These are phyloP conservation scores for Auxenochlorella pyrenoidosa DNA, from an alignment of 139 green algal species.

Conservation along the genomic window DNA sequence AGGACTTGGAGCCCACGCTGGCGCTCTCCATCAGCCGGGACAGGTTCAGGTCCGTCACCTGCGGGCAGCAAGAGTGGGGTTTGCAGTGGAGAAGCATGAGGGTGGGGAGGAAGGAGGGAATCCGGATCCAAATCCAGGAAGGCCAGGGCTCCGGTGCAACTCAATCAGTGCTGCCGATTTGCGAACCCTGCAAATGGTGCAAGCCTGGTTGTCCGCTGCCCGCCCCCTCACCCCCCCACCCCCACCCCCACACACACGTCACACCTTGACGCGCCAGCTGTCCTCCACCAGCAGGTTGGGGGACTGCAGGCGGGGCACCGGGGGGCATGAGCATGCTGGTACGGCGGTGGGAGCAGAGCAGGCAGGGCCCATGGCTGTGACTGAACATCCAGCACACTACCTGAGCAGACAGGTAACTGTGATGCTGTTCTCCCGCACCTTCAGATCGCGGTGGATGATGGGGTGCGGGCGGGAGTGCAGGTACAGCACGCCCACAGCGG, in stretches of 20 bases:
- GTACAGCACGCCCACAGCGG: conserved; percentile 58
- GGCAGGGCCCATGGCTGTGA: too few relatives aligned
- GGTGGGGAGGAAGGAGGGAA: not conserved
- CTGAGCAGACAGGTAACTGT: too few relatives aligned
- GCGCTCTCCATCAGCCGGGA: conserved; percentile 36
- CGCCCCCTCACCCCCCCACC: too few relatives aligned
- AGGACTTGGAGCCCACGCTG: conserved; percentile 32
- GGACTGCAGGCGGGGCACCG: not conserved
- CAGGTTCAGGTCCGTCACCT: conserved; percentile 61
- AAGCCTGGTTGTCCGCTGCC: too few relatives aligned
- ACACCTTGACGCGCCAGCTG: conserved; percentile 60
- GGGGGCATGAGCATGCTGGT: too few relatives aligned
- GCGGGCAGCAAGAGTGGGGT: not conserved
- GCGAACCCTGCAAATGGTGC: too few relatives aligned
- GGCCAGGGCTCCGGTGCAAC: too few relatives aligned
- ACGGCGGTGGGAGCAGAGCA: too few relatives aligned
- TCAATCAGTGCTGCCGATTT: too few relatives aligned
- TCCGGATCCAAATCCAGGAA: too few relatives aligned
- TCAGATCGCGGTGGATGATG: conserved; percentile 65
- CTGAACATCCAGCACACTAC: too few relatives aligned
- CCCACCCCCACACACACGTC: too few relatives aligned
- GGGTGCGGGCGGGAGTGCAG: conserved; percentile 51
- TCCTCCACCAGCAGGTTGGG: conserved; percentile 67
- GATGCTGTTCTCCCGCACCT: conserved; percentile 7
- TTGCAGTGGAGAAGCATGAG: not conserved